Evolutionary conservation across 2,329 filamentous ascomycete genomes (phyloP).

Genomic region (Sodiomyces alkalinus): DNA sequence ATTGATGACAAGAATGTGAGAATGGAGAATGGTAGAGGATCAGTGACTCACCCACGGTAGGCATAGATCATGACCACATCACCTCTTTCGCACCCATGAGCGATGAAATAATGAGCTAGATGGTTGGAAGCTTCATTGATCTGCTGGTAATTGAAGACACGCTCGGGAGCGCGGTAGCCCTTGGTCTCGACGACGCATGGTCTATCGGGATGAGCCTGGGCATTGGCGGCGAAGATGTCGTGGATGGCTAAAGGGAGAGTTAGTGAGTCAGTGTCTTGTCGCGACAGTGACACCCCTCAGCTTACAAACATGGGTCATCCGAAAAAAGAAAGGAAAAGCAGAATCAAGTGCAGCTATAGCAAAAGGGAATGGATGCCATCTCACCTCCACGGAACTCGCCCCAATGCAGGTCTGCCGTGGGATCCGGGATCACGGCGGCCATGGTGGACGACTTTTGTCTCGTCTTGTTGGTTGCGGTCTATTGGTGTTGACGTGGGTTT

Average conservation of each 20-base stretch:
- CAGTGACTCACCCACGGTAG: constrained; percentile 40
- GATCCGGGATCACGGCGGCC: constrained; percentile 44
- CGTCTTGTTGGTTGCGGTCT: too few relatives aligned
- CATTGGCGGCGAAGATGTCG: constrained; percentile 52
- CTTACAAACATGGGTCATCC: too few relatives aligned
- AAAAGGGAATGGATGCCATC: too few relatives aligned
- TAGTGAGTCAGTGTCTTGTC: not conserved
- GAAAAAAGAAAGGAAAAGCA: too few relatives aligned
- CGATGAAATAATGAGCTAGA: constrained; percentile 63
- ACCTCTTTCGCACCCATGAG: constrained; percentile 56
- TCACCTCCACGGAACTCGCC: constrained; percentile 38
- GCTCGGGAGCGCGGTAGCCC: constrained; percentile 26
- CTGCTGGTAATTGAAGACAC: constrained; percentile 68
- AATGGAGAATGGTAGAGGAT: constrained; percentile 1
- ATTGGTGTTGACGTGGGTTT: too few relatives aligned
- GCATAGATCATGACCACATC: constrained; percentile 93
- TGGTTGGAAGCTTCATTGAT: constrained; percentile 76
- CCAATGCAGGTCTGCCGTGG: constrained; percentile 53
- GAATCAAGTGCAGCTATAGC: too few relatives aligned
- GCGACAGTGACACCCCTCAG: too few relatives aligned
- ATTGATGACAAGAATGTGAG: constrained; percentile 2
- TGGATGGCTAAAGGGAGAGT: constrained; percentile 36
- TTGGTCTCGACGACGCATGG: constrained; percentile 34
- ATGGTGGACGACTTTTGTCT: too few relatives aligned
- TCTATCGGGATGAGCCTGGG: constrained; percentile 47